phyloP scores from a whole-genome alignment of 2,329 filamentous ascomycete species.

The Tolypocladium ovalisporum region DNA sequence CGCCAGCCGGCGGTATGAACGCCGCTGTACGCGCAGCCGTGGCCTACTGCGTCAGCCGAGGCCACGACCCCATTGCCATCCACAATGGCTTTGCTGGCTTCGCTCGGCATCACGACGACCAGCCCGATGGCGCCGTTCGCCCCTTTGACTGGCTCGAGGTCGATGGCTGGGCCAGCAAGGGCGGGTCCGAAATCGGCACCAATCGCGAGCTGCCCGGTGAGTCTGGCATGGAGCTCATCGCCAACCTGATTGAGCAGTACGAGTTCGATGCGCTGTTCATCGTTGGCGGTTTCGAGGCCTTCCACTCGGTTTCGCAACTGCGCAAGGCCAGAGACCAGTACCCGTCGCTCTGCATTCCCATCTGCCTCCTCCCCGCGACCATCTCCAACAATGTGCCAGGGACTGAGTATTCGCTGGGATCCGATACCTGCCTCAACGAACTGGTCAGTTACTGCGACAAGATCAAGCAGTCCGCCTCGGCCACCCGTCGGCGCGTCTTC shows the following conservation, averaged over 20 bases:
- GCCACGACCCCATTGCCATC: slow-evolving; percentile 87
- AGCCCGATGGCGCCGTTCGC: slow-evolving; percentile 71
- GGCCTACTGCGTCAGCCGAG: slow-evolving; percentile 80
- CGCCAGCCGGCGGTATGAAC: slow-evolving; percentile 96
- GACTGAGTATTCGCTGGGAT: slow-evolving; percentile 93
- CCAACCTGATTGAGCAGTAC: slow-evolving; percentile 74
- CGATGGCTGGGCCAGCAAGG: slow-evolving; percentile 90
- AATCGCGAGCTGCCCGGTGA: slow-evolving; percentile 88
- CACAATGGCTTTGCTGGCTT: slow-evolving; percentile 96
- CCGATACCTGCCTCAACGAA: slow-evolving; percentile 93
- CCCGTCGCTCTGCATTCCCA: slow-evolving; percentile 82
- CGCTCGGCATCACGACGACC: slow-evolving; percentile 77
- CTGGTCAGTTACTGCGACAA: slow-evolving; percentile 93
- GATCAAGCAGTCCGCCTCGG: slow-evolving; percentile 93
- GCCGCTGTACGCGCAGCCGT: slow-evolving; percentile 88
- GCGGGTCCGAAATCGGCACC: slow-evolving; percentile 94
- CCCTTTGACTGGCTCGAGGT: slow-evolving; percentile 88
- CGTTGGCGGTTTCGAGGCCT: slow-evolving; percentile 92
- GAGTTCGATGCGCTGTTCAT: slow-evolving; percentile 86
- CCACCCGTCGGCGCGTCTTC: slow-evolving; percentile 86
- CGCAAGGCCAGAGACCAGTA: slow-evolving; percentile 69
- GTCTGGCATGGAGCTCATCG: slow-evolving; percentile 71
- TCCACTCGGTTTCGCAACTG: slow-evolving; percentile 81
- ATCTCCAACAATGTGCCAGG: slow-evolving; percentile 98
- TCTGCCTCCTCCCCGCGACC: slow-evolving; percentile 86